Conservation (phyloP, 1,284 basidiomycete genomes). For the Heliocybe sulcata region DNA sequence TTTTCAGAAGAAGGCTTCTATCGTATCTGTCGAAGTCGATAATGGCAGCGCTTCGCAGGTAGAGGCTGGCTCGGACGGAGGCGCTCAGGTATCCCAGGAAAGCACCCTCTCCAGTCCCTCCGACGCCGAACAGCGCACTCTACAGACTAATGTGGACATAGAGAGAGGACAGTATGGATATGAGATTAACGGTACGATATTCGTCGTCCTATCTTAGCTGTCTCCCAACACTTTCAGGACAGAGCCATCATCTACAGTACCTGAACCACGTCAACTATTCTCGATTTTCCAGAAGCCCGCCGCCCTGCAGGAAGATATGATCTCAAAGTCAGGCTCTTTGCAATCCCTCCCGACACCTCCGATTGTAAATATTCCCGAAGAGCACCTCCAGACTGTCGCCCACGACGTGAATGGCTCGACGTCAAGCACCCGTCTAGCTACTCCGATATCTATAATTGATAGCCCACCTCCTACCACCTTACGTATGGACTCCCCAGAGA, state of each 20-base stretch:
- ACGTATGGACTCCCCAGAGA: conserved; percentile 1
- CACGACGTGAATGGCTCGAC: neutral
- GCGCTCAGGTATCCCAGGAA: neutral
- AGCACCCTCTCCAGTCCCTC: neutral
- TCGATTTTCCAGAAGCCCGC: too few species aligned
- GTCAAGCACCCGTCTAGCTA: neutral
- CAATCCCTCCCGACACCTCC: too few species aligned
- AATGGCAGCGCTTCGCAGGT: neutral
- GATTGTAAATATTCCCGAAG: neutral
- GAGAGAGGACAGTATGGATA: neutral
- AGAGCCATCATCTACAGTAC: too few species aligned
- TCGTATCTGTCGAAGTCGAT: neutral
- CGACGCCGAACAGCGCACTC: neutral
- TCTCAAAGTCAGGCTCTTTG: too few species aligned
- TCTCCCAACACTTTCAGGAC: too few species aligned
- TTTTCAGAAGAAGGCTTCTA: conserved; percentile 2
- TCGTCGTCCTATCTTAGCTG: too few species aligned
- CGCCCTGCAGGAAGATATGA: too few species aligned
- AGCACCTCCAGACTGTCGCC: neutral
- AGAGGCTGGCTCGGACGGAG: neutral
- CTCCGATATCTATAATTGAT: neutral
- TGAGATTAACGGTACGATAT: too few species aligned
- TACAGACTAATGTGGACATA: neutral
- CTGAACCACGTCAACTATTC: too few species aligned
- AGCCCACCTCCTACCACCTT: neutral